Base-by-base conservation (phyloP, 192 early-diverging fungal genomes). In the Coemansia sp. region DNA sequence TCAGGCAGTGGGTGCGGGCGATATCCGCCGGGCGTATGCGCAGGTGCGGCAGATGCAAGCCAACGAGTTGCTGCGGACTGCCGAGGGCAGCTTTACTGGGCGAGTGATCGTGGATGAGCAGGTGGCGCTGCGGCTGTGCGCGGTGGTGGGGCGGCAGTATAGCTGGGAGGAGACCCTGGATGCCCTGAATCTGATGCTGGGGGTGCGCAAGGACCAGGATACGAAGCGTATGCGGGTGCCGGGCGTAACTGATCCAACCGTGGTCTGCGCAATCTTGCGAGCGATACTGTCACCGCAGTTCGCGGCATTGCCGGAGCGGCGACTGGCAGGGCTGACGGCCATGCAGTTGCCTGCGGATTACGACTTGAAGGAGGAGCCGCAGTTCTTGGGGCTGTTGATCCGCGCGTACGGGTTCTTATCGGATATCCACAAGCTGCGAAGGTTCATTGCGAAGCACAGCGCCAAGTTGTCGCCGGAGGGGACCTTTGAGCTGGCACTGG, bases 261-360 rank as follows among this genome's bases (percentile, higher is more conserved):
- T 41, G 0, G 26, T 57, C 2, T 11, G 19, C 0, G 40, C 39
- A 10, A n/a, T 65, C 9, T 0, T 61, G 4, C 36, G 45, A 1
- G 57, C 57, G 3, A 39, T 62, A 7, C 20, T 61, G 47, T 38
- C 53, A 31, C 46, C 47, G 5, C 62, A 30, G 7, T 54, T 61
- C 36, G 49, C 38, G 0, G 40, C 44, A 3, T 40, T 61, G 32
- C 62, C 63, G 0, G 58, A 56, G 9, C 53, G 69, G 37, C 50
- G 56, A 12, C 34, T 54, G 21, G 69, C 69, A 0, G 69, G 69
- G 12, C 47, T 54, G 7, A 65, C 69, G 13, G 69, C 62, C 3
- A 18, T 53, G 36, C 69, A 73, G 47, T 10, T 73, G 16, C 11
- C 65, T 16, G 18, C 41, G 13, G 69, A 73, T 43, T 64, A 46